Base-by-base conservation (phyloP, 2,329 filamentous ascomycete genomes). In the Hymenoscyphus albidus region DNA sequence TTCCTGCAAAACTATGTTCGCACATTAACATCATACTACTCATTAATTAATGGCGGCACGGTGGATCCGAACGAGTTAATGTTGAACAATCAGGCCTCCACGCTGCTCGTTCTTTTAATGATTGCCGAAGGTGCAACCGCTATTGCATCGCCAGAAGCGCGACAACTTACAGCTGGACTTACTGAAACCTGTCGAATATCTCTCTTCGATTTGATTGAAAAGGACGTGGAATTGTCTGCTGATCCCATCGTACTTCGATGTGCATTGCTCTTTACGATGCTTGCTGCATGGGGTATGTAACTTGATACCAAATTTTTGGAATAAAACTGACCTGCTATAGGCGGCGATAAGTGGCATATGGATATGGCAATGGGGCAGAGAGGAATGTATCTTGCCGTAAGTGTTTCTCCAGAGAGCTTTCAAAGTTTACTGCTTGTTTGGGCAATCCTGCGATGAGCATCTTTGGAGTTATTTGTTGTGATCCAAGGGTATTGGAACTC, bases 271-370 rank as follows among this genome's bases (percentile, higher is more conserved):
- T 90, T 90, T 73, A 89, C 85, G 1, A 82, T 88, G 1, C 81
- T 89, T 32, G 88, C 87, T 7, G 86, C 86, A 1, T 91, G 88
- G 88, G 89, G 88, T 72, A 62, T 44, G 54, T 44, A 31, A 31
- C 31, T 44, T 48, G 44, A 51, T 18, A 16, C 22, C 14, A 18
- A 22, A 51, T n/a, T 22, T 18, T 10, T 7, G 18, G 22, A 51
- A 51, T 2, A 18, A 14, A 18, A 27, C 54, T 62, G 48, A 62
- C 39, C 16, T 42, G 35, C 7, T 22, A 18, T 27, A 62, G 61
- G 56, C 13, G 88, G 88, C 57, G 88, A 91, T 75, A 90, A 90
- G 76, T 90, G 88, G 87, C 85, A 90, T 69, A 91, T 90, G 88
- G 88, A 91, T 71, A 89, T 90, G 68, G 85, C 87, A 54, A 89